Conservation (phyloP, 345 rosid species). For the Gossypium australe region DNA sequence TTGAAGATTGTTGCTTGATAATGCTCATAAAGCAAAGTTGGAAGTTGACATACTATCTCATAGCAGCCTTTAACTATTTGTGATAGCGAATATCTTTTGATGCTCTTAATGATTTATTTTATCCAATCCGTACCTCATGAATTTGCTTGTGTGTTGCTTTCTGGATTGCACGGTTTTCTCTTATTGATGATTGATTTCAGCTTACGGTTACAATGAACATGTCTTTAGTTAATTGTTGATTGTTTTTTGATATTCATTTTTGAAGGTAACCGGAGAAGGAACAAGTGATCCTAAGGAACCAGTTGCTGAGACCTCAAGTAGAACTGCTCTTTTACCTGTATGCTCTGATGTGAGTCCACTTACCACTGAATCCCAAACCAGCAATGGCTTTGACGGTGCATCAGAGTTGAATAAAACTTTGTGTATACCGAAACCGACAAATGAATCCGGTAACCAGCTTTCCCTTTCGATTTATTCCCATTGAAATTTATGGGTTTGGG, state of each 20-base stretch:
- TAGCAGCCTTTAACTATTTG: neutral
- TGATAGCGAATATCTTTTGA: neutral
- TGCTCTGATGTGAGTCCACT: neutral
- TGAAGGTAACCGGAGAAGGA: neutral
- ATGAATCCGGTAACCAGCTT: slow-evolving; percentile 16
- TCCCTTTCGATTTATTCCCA: neutral
- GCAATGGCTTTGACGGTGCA: neutral
- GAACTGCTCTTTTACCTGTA: neutral
- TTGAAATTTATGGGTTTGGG: neutral
- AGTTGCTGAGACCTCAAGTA: slow-evolving; percentile 15
- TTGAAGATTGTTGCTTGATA: neutral
- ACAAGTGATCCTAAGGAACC: neutral
- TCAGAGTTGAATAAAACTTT: neutral
- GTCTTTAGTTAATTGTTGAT: neutral
- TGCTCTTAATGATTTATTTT: neutral
- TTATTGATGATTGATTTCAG: neutral
- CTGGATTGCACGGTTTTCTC: neutral
- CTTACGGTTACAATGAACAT: neutral
- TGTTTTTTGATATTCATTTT: neutral
- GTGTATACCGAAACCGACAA: neutral
- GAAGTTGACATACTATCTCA: neutral
- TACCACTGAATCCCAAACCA: neutral
- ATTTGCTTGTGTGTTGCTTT: neutral
- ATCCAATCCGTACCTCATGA: neutral
- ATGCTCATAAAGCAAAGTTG: neutral